phyloP scores from a whole-genome alignment of 306 rosid species.

The Gillenia trifoliata region DNA sequence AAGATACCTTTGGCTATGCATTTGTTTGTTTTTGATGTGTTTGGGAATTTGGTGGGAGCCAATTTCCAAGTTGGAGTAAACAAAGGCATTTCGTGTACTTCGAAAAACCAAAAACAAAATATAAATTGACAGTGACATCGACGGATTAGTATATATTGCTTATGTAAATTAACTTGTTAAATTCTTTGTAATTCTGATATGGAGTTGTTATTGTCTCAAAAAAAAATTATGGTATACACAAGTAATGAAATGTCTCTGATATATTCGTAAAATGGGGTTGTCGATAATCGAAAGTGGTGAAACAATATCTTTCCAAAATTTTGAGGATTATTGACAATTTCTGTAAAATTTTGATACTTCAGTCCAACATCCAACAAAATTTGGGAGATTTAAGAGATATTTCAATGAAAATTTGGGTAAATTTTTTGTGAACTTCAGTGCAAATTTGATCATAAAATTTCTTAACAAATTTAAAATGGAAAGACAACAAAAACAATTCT shows the following conservation, averaged over 20 bases:
- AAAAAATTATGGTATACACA: too few relatives aligned
- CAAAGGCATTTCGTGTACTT: background rate
- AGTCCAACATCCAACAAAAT: background rate
- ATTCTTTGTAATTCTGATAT: background rate
- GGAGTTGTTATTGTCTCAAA: too few relatives aligned
- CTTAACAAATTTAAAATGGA: background rate
- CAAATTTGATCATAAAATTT: background rate
- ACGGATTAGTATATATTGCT: background rate
- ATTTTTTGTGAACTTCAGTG: background rate
- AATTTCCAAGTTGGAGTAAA: background rate
- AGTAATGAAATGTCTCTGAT: too few relatives aligned
- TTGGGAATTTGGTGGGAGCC: background rate
- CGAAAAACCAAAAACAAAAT: too few relatives aligned
- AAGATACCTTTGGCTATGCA: constrained; percentile 21
- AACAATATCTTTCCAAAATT: background rate
- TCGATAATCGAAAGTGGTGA: background rate
- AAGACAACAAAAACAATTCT: background rate
- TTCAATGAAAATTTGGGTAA: background rate
- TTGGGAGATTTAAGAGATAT: background rate
- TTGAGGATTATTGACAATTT: too few relatives aligned
- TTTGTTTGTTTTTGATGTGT: constrained; percentile 6
- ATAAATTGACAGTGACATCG: background rate
- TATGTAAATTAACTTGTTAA: background rate
- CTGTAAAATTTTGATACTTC: too few relatives aligned
- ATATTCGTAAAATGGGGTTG: background rate